Conservation (phyloP, 495 filamentous ascomycete genomes). For the Tetracladium marchalianum region DNA sequence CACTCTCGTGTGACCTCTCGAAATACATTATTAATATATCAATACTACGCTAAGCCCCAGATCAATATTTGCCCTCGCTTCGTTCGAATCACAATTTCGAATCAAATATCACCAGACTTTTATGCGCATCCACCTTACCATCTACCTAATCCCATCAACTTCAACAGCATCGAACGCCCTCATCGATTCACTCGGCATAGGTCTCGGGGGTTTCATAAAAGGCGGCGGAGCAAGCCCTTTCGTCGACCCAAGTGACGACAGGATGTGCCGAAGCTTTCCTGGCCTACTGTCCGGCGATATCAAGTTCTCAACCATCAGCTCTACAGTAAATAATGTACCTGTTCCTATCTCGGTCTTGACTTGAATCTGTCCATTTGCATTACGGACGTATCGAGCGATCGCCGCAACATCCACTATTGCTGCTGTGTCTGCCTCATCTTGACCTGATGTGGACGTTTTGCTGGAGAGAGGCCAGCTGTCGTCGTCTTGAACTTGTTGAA, state of each 20-base stretch:
- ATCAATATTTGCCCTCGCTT: no score
- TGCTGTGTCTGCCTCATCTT: slow-evolving; percentile 22
- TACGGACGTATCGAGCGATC: slow-evolving; percentile 71
- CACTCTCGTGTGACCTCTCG: no score
- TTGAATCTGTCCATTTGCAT: slow-evolving; percentile 79
- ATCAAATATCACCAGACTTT: no score
- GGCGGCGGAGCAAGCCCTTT: slow-evolving; percentile 9
- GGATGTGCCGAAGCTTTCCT: background rate
- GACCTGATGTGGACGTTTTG: slow-evolving; percentile 19
- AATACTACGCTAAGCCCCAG: no score
- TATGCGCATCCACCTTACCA: no score
- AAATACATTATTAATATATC: no score
- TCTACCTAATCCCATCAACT: no score
- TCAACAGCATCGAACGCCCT: no score
- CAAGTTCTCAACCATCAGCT: slow-evolving; percentile 24
- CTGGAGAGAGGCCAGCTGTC: slow-evolving; percentile 28
- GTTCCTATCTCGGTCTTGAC: slow-evolving; percentile 76
- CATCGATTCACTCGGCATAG: slow-evolving; percentile 16
- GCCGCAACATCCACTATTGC: slow-evolving; percentile 62
- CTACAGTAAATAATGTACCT: slow-evolving; percentile 67
- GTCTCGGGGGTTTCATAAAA: slow-evolving; percentile 9
- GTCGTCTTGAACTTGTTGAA: slow-evolving; percentile 70
- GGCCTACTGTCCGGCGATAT: slow-evolving; percentile 1
- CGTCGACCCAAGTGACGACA: background rate
- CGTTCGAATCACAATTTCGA: no score